Base-by-base conservation (phyloP, 257 asterid species). In the Pogostemon cablin region DNA sequence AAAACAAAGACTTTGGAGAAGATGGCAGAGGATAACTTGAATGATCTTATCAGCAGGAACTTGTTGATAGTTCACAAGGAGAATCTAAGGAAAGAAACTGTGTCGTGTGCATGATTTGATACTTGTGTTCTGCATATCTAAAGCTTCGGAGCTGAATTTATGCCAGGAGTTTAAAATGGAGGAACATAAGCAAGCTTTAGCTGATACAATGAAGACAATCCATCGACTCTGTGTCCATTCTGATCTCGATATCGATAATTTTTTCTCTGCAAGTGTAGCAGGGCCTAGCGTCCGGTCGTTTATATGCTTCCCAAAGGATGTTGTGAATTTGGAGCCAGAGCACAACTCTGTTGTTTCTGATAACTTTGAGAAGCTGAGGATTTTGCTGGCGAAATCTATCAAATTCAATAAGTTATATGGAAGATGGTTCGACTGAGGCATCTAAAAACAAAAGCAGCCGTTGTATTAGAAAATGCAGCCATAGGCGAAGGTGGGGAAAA, bases 151-250 rank as follows among this genome's bases (percentile, higher is more conserved):
- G 4, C 71, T 61, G 39, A 78, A 80, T 41, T 64, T 85, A 10
- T 82, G 69, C 65, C 78, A 68, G n/a, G 90, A 85, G 77, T 42
- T 84, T 4, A 75, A 69, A 35, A 69, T 7, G 65, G 62, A 12
- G 15, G 49, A 58, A 5, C 65, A 69, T 8, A 35, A 11, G 39
- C 61, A 55, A 56, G 42, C 73, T 9, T 37, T 7, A 11, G 39
- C 17, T 43, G 56, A 67, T 9, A 54, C 62, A 1, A 49, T 81
- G 5, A 20, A 54, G 3, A 67, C 58, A 3, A 62, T 25, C 6
- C 88, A 84, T 37, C 88, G 86, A 4, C 62, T 83, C 8, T 81
- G 77, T 48, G 39, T 84, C 17, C 80, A 78, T 56, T 78, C 73
- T 42, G 9, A 69, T 52, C 72, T 84, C 20, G 7, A 20, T 20